Evolutionary conservation across 306 rosid species (phyloP).

Genomic region (Acacia crassicarpa): DNA sequence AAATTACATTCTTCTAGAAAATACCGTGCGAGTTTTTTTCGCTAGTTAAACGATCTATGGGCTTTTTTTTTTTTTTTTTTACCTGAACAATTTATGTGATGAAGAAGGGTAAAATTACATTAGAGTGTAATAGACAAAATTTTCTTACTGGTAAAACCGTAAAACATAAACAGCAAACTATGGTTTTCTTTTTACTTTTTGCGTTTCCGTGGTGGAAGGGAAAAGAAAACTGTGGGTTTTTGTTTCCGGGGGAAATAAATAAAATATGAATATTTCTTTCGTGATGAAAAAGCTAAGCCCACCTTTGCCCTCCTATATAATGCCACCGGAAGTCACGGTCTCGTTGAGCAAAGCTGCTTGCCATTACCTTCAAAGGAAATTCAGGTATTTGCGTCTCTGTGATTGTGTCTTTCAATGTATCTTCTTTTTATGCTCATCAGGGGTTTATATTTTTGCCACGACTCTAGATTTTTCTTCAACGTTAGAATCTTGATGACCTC

Average conservation of each 20-base stretch:
- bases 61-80: too few species aligned
- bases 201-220: background rate
- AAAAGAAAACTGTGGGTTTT: background rate
- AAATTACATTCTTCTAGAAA: too few species aligned
- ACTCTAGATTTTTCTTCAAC: background rate
- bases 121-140: too few species aligned
- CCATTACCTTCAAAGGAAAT: background rate
- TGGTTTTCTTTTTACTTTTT: background rate
- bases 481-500: background rate
- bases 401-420: too few species aligned
- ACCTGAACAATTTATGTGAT: too few species aligned
- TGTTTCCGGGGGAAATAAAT: background rate
- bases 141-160: too few species aligned
- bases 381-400: background rate
- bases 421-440: background rate
- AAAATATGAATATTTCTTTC: background rate
- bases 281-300: background rate
- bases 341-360: background rate
- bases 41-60: too few species aligned
- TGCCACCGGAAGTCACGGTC: background rate
- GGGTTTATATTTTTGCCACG: background rate
- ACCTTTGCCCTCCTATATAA: background rate
- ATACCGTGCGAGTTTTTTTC: too few species aligned
- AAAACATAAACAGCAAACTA: background rate
- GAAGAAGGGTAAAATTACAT: too few species aligned